These are phyloP conservation scores for Epichloe glyceriae DNA, from an alignment of 2,329 filamentous ascomycete species.

Conservation along the genomic window DNA sequence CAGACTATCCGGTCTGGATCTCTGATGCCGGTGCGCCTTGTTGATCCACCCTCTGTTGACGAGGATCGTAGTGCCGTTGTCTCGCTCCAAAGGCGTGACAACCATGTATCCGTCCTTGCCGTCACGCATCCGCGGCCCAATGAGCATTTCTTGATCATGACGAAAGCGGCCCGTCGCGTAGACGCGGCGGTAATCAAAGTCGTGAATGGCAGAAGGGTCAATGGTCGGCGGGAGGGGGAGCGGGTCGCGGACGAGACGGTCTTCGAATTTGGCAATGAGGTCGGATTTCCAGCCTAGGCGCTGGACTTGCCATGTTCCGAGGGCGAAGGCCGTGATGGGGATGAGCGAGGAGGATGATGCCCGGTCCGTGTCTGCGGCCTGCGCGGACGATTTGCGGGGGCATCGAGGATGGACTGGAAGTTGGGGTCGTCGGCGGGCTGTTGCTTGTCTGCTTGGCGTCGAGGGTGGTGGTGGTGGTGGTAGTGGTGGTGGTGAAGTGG, in stretches of 20 bases:
- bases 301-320: constrained; percentile 93
- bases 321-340: constrained; percentile 75
- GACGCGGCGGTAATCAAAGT: constrained; percentile 88
- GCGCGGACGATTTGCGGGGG: constrained; percentile 68
- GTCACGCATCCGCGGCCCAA: constrained; percentile 80
- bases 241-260: constrained; percentile 74
- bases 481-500: background rate
- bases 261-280: constrained; percentile 80
- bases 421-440: constrained; percentile 60
- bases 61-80: constrained; percentile 56
- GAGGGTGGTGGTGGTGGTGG: background rate
- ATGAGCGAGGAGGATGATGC: constrained; percentile 80
- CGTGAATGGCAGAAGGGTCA: constrained; percentile 66
- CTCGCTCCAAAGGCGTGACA: constrained; percentile 74
- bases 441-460: constrained; percentile 9
- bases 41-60: constrained; percentile 88
- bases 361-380: constrained; percentile 61
- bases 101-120: constrained; percentile 86
- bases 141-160: constrained; percentile 92
- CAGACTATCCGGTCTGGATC: constrained; percentile 50
- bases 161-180: constrained; percentile 58
- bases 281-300: constrained; percentile 90
- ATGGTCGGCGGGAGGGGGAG: constrained; percentile 74
- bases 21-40: constrained; percentile 57
- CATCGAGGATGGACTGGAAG: constrained; percentile 79